phyloP scores from a whole-genome alignment of 768 basidiomycete genomes.

The Suillus paluster region DNA sequence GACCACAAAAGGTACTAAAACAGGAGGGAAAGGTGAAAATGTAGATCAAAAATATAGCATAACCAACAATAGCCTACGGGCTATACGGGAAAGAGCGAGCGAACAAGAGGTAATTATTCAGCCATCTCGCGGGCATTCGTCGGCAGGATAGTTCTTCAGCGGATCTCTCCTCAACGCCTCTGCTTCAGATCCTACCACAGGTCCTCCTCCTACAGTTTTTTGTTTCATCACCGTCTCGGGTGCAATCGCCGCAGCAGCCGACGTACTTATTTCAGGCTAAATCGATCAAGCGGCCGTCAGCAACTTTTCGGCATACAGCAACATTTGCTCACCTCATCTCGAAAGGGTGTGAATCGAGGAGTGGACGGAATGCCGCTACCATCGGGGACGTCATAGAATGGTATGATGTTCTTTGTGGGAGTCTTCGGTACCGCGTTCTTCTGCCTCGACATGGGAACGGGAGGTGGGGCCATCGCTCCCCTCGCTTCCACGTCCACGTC shows the following conservation, averaged over 20 bases:
- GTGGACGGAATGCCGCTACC: constrained; percentile 44
- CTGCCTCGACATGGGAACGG: constrained; percentile 35
- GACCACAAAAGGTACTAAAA: neutral
- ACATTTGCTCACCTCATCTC: constrained; percentile 60
- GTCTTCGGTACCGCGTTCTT: constrained; percentile 38
- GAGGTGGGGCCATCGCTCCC: constrained; percentile 39
- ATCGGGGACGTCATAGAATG: constrained; percentile 43
- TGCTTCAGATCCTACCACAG: constrained; percentile 60
- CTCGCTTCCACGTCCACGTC: constrained; percentile 35
- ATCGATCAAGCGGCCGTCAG: constrained; percentile 12
- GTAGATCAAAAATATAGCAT: constrained; percentile 15
- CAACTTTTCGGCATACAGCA: neutral
- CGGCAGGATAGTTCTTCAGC: constrained; percentile 70
- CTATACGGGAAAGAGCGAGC: neutral
- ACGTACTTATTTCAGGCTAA: constrained; percentile 29
- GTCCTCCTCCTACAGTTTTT: constrained; percentile 52
- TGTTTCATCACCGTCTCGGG: constrained; percentile 72
- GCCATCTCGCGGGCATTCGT: constrained; percentile 25
- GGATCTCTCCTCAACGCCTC: constrained; percentile 82
- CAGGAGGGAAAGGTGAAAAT: constrained; percentile 14
- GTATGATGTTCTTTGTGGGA: constrained; percentile 40
- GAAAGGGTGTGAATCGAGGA: constrained; percentile 71
- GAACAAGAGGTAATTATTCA: constrained; percentile 19
- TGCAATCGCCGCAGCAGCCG: constrained; percentile 34
- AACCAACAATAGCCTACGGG: neutral